Evolutionary conservation across 1,284 basidiomycete species (phyloP).

Genomic region (Tilletiopsis washingtonensis): DNA sequence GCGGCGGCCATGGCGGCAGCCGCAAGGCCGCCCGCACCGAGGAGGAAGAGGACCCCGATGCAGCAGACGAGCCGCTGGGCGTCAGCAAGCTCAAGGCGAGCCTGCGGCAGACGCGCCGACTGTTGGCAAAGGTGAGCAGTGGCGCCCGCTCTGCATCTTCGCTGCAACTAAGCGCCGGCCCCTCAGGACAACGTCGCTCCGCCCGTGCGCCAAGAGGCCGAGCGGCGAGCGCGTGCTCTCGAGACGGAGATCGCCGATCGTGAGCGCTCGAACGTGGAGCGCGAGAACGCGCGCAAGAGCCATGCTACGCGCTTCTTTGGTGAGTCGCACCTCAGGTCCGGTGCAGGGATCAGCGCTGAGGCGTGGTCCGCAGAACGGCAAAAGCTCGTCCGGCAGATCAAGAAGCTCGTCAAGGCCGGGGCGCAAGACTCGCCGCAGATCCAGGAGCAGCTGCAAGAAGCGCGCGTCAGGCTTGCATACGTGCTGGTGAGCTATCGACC

Average conservation of each 20-base stretch:
- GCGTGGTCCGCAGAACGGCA: neutral
- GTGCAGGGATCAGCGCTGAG: neutral
- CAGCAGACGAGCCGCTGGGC: neutral
- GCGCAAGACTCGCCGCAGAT: neutral
- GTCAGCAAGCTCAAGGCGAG: slow-evolving; percentile 2
- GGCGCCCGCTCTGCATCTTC: neutral
- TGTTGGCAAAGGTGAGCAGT: slow-evolving; percentile 2
- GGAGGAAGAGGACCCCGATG: neutral
- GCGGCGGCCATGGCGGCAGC: neutral
- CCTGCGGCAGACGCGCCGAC: slow-evolving; percentile 1
- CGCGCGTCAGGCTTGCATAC: neutral
- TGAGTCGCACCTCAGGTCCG: neutral
- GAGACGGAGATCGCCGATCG: slow-evolving; percentile 15
- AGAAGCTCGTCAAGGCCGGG: neutral
- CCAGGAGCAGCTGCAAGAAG: neutral
- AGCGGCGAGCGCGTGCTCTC: slow-evolving; percentile 23
- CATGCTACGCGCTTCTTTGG: slow-evolving; percentile 23
- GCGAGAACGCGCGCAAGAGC: slow-evolving; percentile 13
- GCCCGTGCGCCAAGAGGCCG: slow-evolving; percentile 27
- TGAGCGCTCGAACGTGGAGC: slow-evolving; percentile 12
- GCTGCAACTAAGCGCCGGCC: no score
- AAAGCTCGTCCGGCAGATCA: slow-evolving; percentile 1
- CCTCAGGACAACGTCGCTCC: slow-evolving; percentile 16
- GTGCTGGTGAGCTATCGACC: neutral
- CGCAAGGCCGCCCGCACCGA: neutral